Base-by-base conservation (phyloP, 192 early-diverging fungal genomes). In the Umbelopsis sp. region DNA sequence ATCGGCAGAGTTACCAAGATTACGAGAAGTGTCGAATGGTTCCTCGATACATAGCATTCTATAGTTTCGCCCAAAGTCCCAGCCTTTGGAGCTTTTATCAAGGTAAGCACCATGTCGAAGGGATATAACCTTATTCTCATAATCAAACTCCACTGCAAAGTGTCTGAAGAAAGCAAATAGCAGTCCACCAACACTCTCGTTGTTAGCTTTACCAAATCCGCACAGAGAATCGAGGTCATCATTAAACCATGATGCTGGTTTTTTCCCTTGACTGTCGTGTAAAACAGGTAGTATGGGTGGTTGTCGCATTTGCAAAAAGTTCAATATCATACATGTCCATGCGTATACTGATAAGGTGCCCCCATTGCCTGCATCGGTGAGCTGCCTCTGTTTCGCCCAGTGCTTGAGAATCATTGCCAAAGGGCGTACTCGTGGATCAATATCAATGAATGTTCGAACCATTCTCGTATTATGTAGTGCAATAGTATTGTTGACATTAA, bases 331-430 rank as follows among this genome's bases (percentile, higher is more conserved):
- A 75, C 93, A 95, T 3, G 91, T 93, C 97, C 97, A 98, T 22
- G 95, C 92, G 77, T 98, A 98, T 7, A 93, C 93, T 43, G 93
- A 95, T 65, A 98, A 81, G 0, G 96, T 98, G 22, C 96, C 96
- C 49, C 96, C 96, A 72, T 91, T 93, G 17, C 94, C 97, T 45
- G 92, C 92, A 75, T 98, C 96, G 76, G 96, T 97, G 62, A 98
- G 76, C 31, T 86, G 89, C 66, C 97, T 81, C 68, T 85, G 88
- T 71, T 91, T 85, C 45, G 97, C 88, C 96, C 96, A 98, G 77
- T 96, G 81, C 75, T 97, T 98, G 82, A 98, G 84, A n/a, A 95
- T 86, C 90, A 97, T 91, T 45, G 92, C 85, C 72, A 98, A 85
- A 1, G 93, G 96, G 36, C 90, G 85, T n/a, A 97, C 94, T 14